phyloP scores from a whole-genome alignment of 345 rosid species.

The Acer saccharum region DNA sequence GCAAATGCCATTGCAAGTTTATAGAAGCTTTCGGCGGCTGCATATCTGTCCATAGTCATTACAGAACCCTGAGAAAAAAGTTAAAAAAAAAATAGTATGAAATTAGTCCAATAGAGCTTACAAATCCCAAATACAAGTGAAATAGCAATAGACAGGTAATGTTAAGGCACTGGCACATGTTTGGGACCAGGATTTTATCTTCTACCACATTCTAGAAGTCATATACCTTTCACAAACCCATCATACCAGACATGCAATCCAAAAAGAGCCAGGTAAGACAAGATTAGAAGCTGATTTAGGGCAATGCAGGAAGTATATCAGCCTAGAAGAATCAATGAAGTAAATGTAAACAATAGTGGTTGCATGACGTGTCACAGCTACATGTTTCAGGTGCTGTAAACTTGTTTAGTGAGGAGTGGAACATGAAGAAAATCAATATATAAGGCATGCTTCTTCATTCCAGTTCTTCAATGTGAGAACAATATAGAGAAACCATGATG shows the following conservation, averaged over 20 bases:
- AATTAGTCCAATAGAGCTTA: constrained; percentile 3
- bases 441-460: background rate
- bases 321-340: background rate
- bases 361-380: background rate
- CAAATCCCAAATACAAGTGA: constrained; percentile 5
- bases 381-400: background rate
- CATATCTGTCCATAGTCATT: constrained; percentile 91
- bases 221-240: constrained; percentile 1
- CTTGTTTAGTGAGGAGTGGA: background rate
- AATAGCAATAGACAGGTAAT: background rate
- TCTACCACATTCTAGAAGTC: background rate
- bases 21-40: constrained; percentile 95
- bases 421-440: background rate
- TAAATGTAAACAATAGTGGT: background rate
- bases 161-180: background rate
- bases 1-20: constrained; percentile 99
- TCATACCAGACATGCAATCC: background rate
- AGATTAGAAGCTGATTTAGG: background rate
- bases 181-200: background rate
- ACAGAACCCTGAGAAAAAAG: constrained; percentile 56
- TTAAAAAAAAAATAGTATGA: constrained; percentile 9
- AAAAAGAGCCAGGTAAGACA: background rate
- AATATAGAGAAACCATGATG: background rate
- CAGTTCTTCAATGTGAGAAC: background rate
- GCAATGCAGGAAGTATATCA: background rate